phyloP scores from a whole-genome alignment of 2,329 filamentous ascomycete genomes.

The Cercospora sp. region DNA sequence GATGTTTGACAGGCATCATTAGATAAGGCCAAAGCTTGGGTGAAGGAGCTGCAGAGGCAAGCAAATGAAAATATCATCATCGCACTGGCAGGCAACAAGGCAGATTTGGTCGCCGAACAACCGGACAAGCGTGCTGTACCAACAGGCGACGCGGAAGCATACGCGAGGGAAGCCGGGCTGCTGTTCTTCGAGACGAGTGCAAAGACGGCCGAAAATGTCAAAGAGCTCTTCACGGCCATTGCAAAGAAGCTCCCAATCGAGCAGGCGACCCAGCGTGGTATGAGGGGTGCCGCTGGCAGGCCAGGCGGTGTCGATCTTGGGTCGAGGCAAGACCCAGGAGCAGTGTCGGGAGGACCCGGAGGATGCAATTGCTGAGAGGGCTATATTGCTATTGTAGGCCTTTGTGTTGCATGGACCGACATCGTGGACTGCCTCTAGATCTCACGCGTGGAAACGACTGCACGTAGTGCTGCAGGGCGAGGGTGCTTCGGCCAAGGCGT shows the following conservation, averaged over 20 bases:
- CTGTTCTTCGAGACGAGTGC: constrained; percentile 99
- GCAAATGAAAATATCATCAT: constrained; percentile 99
- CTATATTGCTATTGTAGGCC: background rate
- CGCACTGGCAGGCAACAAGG: constrained; percentile 94
- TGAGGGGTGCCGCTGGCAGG: constrained; percentile 61
- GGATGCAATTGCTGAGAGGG: constrained; percentile 62
- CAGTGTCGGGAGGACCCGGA: constrained; percentile 57
- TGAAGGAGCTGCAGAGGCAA: constrained; percentile 97
- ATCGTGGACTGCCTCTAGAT: background rate
- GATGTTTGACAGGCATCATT: constrained; percentile 70
- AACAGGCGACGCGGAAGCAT: constrained; percentile 88
- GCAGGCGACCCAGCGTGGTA: constrained; percentile 87
- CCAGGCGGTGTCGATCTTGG: constrained; percentile 68
- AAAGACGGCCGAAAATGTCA: constrained; percentile 95
- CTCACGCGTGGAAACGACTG: background rate
- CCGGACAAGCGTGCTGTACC: constrained; percentile 93
- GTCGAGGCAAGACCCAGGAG: constrained; percentile 61
- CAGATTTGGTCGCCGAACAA: constrained; percentile 90
- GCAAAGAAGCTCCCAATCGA: constrained; percentile 97
- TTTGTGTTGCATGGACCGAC: background rate
- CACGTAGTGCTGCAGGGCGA: background rate
- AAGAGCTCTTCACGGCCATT: constrained; percentile 94
- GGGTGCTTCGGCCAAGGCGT: constrained; percentile 1
- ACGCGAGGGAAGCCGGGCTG: constrained; percentile 87
- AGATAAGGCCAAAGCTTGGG: constrained; percentile 99